Percentiles rank a stretch among this genome's conserved stretches.
phyloP scores from a whole-genome alignment of 2,329 filamentous ascomycete species.

The Fusarium sp. region DNA sequence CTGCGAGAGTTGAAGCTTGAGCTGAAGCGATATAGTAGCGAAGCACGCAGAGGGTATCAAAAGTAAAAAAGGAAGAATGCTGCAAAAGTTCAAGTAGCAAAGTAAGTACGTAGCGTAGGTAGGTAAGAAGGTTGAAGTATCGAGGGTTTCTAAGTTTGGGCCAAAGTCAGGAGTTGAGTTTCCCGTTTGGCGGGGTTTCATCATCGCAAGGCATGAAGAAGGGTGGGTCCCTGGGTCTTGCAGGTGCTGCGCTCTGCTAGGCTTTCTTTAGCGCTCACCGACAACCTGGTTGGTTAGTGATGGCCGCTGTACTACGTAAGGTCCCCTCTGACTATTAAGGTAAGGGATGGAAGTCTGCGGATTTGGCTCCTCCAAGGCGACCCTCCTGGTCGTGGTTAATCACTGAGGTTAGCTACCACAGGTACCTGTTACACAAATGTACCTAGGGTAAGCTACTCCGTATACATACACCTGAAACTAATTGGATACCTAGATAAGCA shows the following conservation, averaged over 20 bases:
- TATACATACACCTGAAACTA: too few relatives aligned
- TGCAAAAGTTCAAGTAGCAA: constrained; percentile 1
- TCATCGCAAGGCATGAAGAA: constrained; percentile 34
- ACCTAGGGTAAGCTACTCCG: too few relatives aligned
- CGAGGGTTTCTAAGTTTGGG: constrained; percentile 25
- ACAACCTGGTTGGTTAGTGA: constrained; percentile 37
- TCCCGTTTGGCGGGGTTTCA: constrained; percentile 48
- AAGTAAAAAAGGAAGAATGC: constrained; percentile 21
- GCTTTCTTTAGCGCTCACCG: constrained; percentile 17
- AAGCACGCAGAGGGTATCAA: constrained; percentile 33
- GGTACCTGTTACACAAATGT: too few relatives aligned
- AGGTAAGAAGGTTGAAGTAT: constrained; percentile 18
- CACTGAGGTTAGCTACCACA: too few relatives aligned
- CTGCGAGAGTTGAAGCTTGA: constrained; percentile 5
- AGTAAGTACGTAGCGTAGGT: background rate
- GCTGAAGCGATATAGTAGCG: constrained; percentile 9
- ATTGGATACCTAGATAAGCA: too few relatives aligned
- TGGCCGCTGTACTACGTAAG: constrained; percentile 13
- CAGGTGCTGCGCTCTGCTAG: background rate
- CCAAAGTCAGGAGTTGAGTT: constrained; percentile 43
- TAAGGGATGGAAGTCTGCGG: too few relatives aligned
- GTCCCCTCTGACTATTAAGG: too few relatives aligned
- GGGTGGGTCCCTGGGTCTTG: constrained; percentile 21
- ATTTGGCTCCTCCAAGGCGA: too few relatives aligned
- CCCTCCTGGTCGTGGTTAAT: too few relatives aligned